Base-by-base conservation (phyloP, 805 yeast genomes). In the Komagataella pastoris region DNA sequence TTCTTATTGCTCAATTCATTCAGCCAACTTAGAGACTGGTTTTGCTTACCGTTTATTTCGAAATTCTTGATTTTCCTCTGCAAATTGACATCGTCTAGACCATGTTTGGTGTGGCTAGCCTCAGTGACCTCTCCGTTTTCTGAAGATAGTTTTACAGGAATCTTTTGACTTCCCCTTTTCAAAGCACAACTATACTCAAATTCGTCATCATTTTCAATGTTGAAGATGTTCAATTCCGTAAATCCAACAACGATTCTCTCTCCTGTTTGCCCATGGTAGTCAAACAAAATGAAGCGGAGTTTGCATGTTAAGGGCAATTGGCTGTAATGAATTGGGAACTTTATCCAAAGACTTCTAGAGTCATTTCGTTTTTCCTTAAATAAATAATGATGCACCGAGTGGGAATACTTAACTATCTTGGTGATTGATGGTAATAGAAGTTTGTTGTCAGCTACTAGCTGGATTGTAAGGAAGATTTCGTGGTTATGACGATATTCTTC, bases 101-200 rank as follows among this genome's bases (percentile, higher is more conserved):
- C 40, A 6, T 44, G 49, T 18, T 58, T 54, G 6, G 58, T 50
- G 2, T 58, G 59, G 48, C 57, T 63, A 50, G 65, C 68, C 40
- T 30, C 40, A 24, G 55, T 53, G 52, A 65, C 62, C 8, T 48
- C 24, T 17, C 46, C 40, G 43, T 48, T 53, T 46, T 49, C 53
- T 5, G 68, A 3, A n/a, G 23, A 12, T 23, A n/a, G 24, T 24
- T 47, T 44, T 4, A 81, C 66, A 49, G 61, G 68, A 30, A 83
- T 59, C 48, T 77, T 75, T 61, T 86, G 95, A 30, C 81, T 69
- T 0, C 97, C 97, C 55, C 78, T 79, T 51, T 83, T 74, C 58
- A 91, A 65, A 1, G 87, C 75, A 52, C 80, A 75, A 10, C 40
- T 44, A 44, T 44, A 44, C 12, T 44, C 47, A 51, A 79, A 55